Conservation (phyloP, 257 asterid species). For the Linderniella brevidens region DNA sequence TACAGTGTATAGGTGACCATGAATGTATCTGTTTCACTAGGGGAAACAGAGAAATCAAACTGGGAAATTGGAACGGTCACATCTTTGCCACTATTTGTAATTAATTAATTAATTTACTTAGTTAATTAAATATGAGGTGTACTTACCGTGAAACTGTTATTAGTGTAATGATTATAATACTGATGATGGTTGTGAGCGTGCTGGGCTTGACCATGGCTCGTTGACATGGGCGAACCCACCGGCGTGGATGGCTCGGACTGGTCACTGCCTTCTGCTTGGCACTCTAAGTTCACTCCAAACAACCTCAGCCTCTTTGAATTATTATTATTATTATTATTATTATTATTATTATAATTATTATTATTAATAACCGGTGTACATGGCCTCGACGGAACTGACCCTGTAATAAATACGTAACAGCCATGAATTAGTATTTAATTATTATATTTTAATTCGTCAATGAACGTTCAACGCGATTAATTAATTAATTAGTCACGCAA, state of each 20-base stretch:
- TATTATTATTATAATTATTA: no score
- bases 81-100: constrained; percentile 11
- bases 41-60: constrained; percentile 49
- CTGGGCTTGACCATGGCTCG: constrained; percentile 13
- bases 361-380: constrained; percentile 3
- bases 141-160: constrained; percentile 14
- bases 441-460: no score
- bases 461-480: no score
- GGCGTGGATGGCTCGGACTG: constrained; percentile 21
- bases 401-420: constrained; percentile 5
- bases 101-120: background rate
- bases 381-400: constrained; percentile 14
- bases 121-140: background rate
- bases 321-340: constrained; percentile 10
- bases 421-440: no score
- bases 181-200: constrained; percentile 10
- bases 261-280: constrained; percentile 24
- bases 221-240: constrained; percentile 21
- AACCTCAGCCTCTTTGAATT: constrained; percentile 57
- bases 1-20: background rate
- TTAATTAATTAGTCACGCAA: no score
- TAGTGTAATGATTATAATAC: constrained; percentile 9
- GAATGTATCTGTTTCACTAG: constrained; percentile 21
- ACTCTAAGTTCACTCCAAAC: constrained; percentile 76
- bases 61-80: constrained; percentile 37